Evolutionary conservation across 805 yeast species (phyloP).

Genomic region (Cyberlindnera suaveolens): DNA sequence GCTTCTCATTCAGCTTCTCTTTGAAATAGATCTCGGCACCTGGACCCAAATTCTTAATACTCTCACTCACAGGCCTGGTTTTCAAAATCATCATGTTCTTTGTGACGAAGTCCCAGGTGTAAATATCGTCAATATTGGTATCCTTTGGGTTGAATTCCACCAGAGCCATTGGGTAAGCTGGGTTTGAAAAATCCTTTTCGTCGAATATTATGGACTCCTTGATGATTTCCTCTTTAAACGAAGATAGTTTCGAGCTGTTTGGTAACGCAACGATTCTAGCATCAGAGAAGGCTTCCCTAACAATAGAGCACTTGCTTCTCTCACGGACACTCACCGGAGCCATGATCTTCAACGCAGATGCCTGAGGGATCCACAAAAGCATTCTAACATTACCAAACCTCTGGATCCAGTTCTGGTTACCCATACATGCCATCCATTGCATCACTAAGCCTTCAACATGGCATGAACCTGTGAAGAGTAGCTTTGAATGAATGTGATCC

Average conservation of each 20-base stretch:
- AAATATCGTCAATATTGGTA: constrained; percentile 36
- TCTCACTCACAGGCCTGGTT: constrained; percentile 37
- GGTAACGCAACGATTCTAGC: constrained; percentile 48
- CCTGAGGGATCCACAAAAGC: constrained; percentile 60
- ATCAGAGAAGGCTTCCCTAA: constrained; percentile 59
- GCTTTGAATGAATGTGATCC: constrained; percentile 42
- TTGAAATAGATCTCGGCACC: constrained; percentile 61
- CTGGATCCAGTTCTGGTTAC: constrained; percentile 68
- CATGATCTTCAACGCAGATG: constrained; percentile 55
- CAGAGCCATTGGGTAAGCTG: constrained; percentile 28
- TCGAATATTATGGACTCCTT: constrained; percentile 21
- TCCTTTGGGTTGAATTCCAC: constrained; percentile 50
- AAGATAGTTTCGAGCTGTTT: constrained; percentile 16
- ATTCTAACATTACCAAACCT: constrained; percentile 68
- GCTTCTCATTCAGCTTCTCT: constrained; percentile 27
- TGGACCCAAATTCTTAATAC: constrained; percentile 61
- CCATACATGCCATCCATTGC: constrained; percentile 69
- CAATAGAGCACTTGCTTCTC: constrained; percentile 59
- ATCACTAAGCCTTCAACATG: constrained; percentile 62
- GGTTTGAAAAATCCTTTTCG: constrained; percentile 24
- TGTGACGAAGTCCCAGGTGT: constrained; percentile 61
- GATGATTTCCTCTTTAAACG: constrained; percentile 17
- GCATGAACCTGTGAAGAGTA: constrained; percentile 55
- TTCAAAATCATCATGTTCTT: constrained; percentile 50
- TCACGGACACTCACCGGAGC: constrained; percentile 45